Evolutionary conservation across 352 stramenopile species (phyloP), one percentile per base, ranked within the genome.

Genomic region (Phytophthora fragariae): DNA sequence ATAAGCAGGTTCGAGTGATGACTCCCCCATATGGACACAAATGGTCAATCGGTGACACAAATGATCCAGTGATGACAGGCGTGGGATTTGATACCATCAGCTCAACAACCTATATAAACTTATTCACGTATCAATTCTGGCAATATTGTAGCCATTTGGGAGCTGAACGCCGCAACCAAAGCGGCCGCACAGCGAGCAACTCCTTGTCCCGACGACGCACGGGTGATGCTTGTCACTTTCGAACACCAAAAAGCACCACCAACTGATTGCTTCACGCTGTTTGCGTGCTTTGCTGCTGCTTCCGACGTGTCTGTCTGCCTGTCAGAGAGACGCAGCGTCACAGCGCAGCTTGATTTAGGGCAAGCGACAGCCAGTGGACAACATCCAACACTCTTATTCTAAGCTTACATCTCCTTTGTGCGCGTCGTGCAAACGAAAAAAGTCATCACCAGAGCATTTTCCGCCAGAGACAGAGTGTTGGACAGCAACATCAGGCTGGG

Each of bases 31-130:
- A 5, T 19, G 9, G 10, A 49, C 55, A 33, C 9, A 61, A 60
- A 24, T 19, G 31, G 8, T 29, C 35, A 19, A 39, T 17, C 10
- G 0, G 46, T 19, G 46, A 52, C 62, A 69, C 15, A 56, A 55
- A 69, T 24, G 24, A 10, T 27, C 17, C 64, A 65, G 5, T 1
- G 19, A 57, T 74, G 67, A 74, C 60, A 64, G 52, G 21, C 52
- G 67, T 73, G 67, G 66, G 59, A 73, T 58, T n/a, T 47, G 46
- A 7, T 11, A 10, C 29, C 60, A 73, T 73, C 67, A 73, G 67
- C 39, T 70, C 67, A 70, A 27, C 63, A 70, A 47, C 63, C 54
- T 58, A 24, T 27, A 37, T 52, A 1, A 64, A 41, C 27, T 54
- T 9, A 31, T 67, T 44, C 35, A 3, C 12, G 14, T 17, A 46